phyloP scores from a whole-genome alignment of 2,329 filamentous ascomycete genomes.

The Verruconis gallopava region DNA sequence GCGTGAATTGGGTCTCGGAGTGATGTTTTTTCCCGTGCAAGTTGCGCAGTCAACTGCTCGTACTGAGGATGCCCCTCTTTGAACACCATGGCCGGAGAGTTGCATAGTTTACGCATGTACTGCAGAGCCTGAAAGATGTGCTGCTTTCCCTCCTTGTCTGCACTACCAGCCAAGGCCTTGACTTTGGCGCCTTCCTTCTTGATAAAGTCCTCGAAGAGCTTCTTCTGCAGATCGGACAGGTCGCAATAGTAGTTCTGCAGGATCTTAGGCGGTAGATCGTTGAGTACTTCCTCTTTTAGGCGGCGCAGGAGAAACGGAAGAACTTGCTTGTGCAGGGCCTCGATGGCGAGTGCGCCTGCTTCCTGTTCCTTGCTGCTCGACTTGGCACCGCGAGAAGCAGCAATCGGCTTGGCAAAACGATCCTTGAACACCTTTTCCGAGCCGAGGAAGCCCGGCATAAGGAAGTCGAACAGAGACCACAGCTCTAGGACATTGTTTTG shows the following conservation, averaged over 20 bases:
- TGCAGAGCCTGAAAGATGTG: slow-evolving; percentile 98
- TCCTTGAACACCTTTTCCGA: slow-evolving; percentile 95
- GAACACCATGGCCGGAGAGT: slow-evolving; percentile 90
- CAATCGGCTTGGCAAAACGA: slow-evolving; percentile 87
- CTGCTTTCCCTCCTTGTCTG: slow-evolving; percentile 84
- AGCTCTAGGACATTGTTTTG: slow-evolving; percentile 96
- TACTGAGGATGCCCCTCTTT: slow-evolving; percentile 88
- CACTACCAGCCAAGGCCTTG: slow-evolving; percentile 60
- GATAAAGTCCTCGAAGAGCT: slow-evolving; percentile 90
- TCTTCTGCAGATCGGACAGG: slow-evolving; percentile 84
- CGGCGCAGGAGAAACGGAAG: slow-evolving; percentile 90
- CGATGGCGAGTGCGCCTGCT: slow-evolving; percentile 86
- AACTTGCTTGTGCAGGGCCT: slow-evolving; percentile 97
- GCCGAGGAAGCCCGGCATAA: slow-evolving; percentile 96
- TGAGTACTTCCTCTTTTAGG: slow-evolving; percentile 92
- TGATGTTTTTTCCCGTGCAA: slow-evolving; percentile 65
- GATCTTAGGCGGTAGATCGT: slow-evolving; percentile 95
- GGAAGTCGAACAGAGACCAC: slow-evolving; percentile 96
- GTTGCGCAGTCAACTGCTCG: slow-evolving; percentile 68
- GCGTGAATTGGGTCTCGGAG: slow-evolving; percentile 80
- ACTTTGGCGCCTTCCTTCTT: slow-evolving; percentile 87
- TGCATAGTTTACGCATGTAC: slow-evolving; percentile 99
- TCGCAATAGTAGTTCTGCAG: slow-evolving; percentile 99
- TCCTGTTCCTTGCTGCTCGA: slow-evolving; percentile 98
- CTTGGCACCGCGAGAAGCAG: slow-evolving; percentile 87